Evolutionary conservation across 164 flowering plant species (phyloP), one percentile per base, ranked within the genome.

Genomic region (Macadamia integrifolia): DNA sequence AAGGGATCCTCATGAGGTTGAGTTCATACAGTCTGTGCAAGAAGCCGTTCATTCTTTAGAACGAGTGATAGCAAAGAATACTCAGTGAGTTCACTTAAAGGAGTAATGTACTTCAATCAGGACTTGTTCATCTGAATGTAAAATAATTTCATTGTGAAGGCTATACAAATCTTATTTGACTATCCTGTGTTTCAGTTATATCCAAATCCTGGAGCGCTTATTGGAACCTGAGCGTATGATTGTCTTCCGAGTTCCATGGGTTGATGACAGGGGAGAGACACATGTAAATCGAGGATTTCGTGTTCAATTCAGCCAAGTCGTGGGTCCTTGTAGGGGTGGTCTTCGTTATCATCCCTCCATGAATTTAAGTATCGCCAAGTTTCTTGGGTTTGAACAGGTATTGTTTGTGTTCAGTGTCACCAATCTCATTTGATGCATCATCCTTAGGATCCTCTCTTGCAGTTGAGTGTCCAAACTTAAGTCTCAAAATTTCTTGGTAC

Each of bases 271-370:
- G 74, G 97, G 98, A 73, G 98, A 90, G 75, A 87, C 87, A 40
- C 97, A 95, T 80, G 94, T 95, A 56, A 91, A 88, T 73, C 86
- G 97, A 66, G 99, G 99, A 11, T 90, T 82, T 65, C 83, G 99
- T 60, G 97, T 92, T 60, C 98, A 95, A 53, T 92, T 92, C 71
- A 95, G 83, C 75, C 98, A 89, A 80, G 83, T 92, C 14, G 69
- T 92, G 74, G 99, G 99, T 75, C 99, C 99, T 32, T 95, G 96
- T 76, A 88, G 99, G 66, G 99, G 99, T 59, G 97, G 97, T 66
- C 77, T 95, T 15, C 98, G 98, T 50, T 92, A 82, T 69, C 98
- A 95, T 79, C 92, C 96, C 43, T 77, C 82, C 23, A 83, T 95
- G 97, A 95, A 87, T 82, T 82, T 92, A 77, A 92, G 98, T 77